A percentile compares a stretch with the other conserved stretches of the same genome.
Evolutionary conservation across 2,329 filamentous ascomycete species (phyloP).

Genomic region (Aspergillus quadrilineatus): DNA sequence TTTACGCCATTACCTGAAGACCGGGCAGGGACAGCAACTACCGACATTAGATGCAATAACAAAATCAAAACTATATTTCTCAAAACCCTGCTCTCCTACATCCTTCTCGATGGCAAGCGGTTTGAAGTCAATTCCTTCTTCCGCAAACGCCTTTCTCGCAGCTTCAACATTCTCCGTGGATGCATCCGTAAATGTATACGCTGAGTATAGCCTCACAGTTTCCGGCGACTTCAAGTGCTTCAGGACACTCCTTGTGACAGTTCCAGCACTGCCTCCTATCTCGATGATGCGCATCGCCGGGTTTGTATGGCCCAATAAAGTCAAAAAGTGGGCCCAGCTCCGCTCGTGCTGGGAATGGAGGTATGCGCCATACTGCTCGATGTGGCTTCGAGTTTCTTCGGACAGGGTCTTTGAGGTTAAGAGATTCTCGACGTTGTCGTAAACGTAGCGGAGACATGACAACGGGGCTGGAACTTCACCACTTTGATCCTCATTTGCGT

Average conservation of each 20-base stretch:
- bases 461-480: background rate
- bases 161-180: background rate
- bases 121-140: background rate
- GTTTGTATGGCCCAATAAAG: slow-evolving; percentile 23
- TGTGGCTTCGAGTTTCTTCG: background rate
- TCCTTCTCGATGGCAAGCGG: slow-evolving; percentile 32
- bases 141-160: background rate
- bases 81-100: slow-evolving; percentile 30
- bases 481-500: background rate
- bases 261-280: slow-evolving; percentile 33
- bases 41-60: slow-evolving; percentile 34
- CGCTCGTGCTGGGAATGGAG: background rate
- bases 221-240: background rate
- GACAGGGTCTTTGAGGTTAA: background rate
- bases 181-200: background rate
- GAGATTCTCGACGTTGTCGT: background rate
- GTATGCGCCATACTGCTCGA: background rate
- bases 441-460: background rate
- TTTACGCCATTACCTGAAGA: background rate
- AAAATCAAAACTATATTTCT: slow-evolving; percentile 29
- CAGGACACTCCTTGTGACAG: background rate
- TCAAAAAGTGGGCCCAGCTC: background rate
- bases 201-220: background rate
- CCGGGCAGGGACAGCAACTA: slow-evolving; percentile 10
- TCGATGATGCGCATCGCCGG: slow-evolving; percentile 26